Evolutionary conservation across 2,329 filamentous ascomycete genomes (phyloP), one percentile per base, ranked within the genome.

Genomic region (Sphaerostilbella broomeana): DNA sequence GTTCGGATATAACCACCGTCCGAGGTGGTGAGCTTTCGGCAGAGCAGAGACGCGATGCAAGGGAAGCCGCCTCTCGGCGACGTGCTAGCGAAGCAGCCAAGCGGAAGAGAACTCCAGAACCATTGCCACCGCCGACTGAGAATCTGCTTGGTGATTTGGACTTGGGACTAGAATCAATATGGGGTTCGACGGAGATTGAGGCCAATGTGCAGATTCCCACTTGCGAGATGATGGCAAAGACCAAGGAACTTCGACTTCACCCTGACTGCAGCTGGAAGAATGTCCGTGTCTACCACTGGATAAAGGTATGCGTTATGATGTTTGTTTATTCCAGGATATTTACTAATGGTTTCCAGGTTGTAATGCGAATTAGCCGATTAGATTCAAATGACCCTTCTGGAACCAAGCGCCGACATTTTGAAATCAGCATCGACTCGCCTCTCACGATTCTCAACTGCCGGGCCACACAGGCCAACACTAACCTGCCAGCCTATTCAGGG

Each of bases 351-450:
- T 8, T 12, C 4, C 46, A 90, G 86, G 87, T 95, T 55, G 87
- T 95, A 45, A 86, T 95, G 79, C 83, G 89, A 37, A 81, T 95
- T 32, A 95, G 88, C 20, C 87, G 86, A 51, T 69, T 84, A 11
- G 89, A 95, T 51, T 75, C 81, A 26, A 78, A 81, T 9, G 85
- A 94, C 52, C 80, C 87, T 0, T 70, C 69, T 1, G 73, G 73
- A 24, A 73, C 68, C 47, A 89, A 89, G 56, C 78, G 88, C 47
- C 77, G 88, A 22, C 89, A 95, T 57, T 95, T 94, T 51, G 89
- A 95, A 61, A 95, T 95, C 53, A 94, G 87, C 50, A 95, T 95
- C 51, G 89, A 95, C 62, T 95, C 88, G 2, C 89, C 89, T 1
- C 90, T 95, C 57, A 90, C 90, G 46, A 86, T 95, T 31, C 81